A percentile compares a stretch with the other conserved stretches of the same genome.
These are phyloP conservation scores for Smithsoniella earleae DNA, from an alignment of 163 green algal species.

Conservation along the genomic window DNA sequence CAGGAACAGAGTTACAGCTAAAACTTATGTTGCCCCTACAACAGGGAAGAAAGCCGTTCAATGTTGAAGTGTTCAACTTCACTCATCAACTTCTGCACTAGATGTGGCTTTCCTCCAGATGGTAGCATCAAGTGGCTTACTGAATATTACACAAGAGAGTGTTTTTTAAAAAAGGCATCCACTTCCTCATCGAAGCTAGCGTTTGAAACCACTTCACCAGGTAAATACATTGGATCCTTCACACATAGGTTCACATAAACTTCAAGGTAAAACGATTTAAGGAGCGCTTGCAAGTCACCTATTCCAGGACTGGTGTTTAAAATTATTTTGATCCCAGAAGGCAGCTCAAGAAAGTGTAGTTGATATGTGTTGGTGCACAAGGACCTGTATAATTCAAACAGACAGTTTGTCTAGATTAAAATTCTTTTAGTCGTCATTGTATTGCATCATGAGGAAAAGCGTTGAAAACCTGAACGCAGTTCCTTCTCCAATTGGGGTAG, in stretches of 20 bases:
- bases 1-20: constrained; percentile 22
- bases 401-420: too few relatives aligned
- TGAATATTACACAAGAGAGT: constrained; percentile 8
- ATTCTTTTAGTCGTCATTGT: too few relatives aligned
- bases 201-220: constrained; percentile 10
- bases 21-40: constrained; percentile 25
- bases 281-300: constrained; percentile 15
- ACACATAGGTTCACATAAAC: constrained; percentile 3
- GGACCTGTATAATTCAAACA: constrained; percentile 10
- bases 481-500: constrained; percentile 20
- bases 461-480: constrained; percentile 16
- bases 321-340: constrained; percentile 27
- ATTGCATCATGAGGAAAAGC: too few relatives aligned
- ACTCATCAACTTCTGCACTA: too few relatives aligned
- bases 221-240: constrained; percentile 13
- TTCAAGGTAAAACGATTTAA: constrained; percentile 9
- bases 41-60: constrained; percentile 12
- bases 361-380: constrained; percentile 30
- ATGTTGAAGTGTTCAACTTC: background rate
- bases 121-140: too few relatives aligned
- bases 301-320: constrained; percentile 1
- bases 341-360: constrained; percentile 19
- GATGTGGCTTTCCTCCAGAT: too few relatives aligned
- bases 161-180: constrained; percentile 1
- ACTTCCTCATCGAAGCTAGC: constrained; percentile 11